Evolutionary conservation across 371 early-diverging fungal species (phyloP), one percentile per base, ranked within the genome.

Genomic region (Mucor mucedo): DNA sequence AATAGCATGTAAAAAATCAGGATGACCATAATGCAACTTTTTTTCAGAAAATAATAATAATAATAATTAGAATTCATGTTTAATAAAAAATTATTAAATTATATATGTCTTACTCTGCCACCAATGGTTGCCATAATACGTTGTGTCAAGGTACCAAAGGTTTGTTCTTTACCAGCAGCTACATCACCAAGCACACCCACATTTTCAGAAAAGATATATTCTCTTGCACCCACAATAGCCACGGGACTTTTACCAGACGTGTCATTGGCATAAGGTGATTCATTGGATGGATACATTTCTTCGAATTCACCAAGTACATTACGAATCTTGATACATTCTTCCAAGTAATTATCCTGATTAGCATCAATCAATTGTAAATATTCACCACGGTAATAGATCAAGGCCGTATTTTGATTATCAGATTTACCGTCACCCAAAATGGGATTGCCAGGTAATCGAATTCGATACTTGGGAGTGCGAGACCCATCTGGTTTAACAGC

Each of bases 371-470:
- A 70, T 73, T 93, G 92, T 48, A 91, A 57, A 58, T 91, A 91
- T 77, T 93, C 93, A 44, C 95, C 96, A 32, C 96, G 91, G 40
- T 87, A 85, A 53, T 90, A 96, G 30, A 93, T 88, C 32, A 95
- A 78, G 5, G 92, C 84, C 52, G 87, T 87, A 72, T 95, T 95
- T 71, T 96, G 95, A 70, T 95, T 94, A 74, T 94, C 95, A 0
- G 93, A 89, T 78, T 94, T 94, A 68, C 95, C 95, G 72, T 95
- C 95, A n/a, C 96, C 95, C 2, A 95, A 79, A 63, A 95, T 92
- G n/a, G 95, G 94, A 66, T 88, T 88, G 4, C 96, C 95, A 6
- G 96, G 95, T 5, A 95, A 80, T 58, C 89, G 84, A 39, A 95
- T 85, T 29, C 89, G 83, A 68, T 87, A 92, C 65, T 84, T 86